Evolutionary conservation across 1,284 basidiomycete species (phyloP).

Genomic region (Irpex rosettiformis): DNA sequence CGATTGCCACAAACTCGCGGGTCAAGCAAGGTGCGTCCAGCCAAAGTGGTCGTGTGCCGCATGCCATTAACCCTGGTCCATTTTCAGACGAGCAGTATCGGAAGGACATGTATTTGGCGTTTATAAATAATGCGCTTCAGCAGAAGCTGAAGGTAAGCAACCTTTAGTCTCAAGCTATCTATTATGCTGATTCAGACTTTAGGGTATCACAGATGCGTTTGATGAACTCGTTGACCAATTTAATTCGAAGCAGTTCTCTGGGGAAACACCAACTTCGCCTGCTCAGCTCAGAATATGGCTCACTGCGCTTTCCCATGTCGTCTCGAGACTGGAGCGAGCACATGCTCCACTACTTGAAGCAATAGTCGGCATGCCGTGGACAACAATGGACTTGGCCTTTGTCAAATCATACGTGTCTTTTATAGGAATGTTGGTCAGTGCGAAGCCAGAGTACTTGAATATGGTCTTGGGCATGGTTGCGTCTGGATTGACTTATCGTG

Average conservation of each 20-base stretch:
- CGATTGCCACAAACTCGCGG: constrained; percentile 73
- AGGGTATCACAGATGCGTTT: constrained; percentile 68
- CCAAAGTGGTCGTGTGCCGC: constrained; percentile 8
- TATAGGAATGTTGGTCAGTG: constrained; percentile 88
- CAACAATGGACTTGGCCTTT: constrained; percentile 78
- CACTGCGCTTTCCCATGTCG: constrained; percentile 72
- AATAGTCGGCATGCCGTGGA: constrained; percentile 89
- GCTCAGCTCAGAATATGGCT: constrained; percentile 72
- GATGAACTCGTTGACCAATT: constrained; percentile 74
- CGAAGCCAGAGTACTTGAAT: constrained; percentile 90
- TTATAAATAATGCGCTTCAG: constrained; percentile 78
- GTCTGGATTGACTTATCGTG: constrained; percentile 87
- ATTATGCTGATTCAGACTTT: constrained; percentile 17
- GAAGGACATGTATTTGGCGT: constrained; percentile 83
- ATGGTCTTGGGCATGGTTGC: constrained; percentile 81
- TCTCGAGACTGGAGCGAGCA: constrained; percentile 75
- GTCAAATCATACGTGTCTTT: constrained; percentile 87
- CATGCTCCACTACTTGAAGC: constrained; percentile 88
- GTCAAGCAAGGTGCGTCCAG: constrained; percentile 49
- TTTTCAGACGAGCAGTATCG: constrained; percentile 60
- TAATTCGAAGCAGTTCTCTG: constrained; percentile 43
- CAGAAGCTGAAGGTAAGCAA: constrained; percentile 64
- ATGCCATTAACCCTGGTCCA: not conserved
- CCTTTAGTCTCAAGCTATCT: not conserved
- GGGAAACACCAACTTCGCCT: constrained; percentile 38